Conservation (phyloP, 225 moss, liverwort and hornwort species). For the Thuidium tamariscinum region DNA sequence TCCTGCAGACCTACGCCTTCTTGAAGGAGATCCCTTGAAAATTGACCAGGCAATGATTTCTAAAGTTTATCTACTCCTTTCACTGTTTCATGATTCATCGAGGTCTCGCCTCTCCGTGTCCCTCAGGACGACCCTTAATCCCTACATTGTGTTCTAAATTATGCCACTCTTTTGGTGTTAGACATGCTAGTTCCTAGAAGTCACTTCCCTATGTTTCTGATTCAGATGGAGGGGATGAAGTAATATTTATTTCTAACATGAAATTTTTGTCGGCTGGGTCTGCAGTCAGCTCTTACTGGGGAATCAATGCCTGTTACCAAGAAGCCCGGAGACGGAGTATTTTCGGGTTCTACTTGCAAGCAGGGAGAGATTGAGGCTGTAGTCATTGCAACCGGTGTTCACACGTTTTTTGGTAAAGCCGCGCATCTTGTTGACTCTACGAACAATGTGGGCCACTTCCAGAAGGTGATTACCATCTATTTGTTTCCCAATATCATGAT, state of each 20-base stretch:
- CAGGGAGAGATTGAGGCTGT: conserved; percentile 72
- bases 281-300: conserved; percentile 58
- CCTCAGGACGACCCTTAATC: not conserved
- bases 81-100: not conserved
- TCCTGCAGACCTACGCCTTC: conserved; percentile 48
- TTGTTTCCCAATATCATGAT: not conserved
- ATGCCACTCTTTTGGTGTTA: too few relatives aligned
- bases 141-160: not conserved
- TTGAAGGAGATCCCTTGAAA: conserved; percentile 54
- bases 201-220: not conserved
- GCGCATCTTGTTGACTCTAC: conserved; percentile 80
- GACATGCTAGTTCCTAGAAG: not conserved
- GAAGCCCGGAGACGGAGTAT: conserved; percentile 51
- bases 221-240: not conserved
- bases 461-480: conserved; percentile 26
- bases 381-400: conserved; percentile 66
- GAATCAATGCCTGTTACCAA: conserved; percentile 54
- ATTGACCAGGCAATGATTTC: conserved; percentile 32
- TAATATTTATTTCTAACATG: not conserved
- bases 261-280: not conserved
- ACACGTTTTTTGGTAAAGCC: conserved; percentile 79
- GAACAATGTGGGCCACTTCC: conserved; percentile 77
- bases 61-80: not conserved
- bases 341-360: conserved; percentile 56
- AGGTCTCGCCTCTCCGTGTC: not conserved